These are phyloP conservation scores for Neodidymelliopsis sp. DNA, from an alignment of 2,329 filamentous ascomycete genomes.

Conservation along the genomic window DNA sequence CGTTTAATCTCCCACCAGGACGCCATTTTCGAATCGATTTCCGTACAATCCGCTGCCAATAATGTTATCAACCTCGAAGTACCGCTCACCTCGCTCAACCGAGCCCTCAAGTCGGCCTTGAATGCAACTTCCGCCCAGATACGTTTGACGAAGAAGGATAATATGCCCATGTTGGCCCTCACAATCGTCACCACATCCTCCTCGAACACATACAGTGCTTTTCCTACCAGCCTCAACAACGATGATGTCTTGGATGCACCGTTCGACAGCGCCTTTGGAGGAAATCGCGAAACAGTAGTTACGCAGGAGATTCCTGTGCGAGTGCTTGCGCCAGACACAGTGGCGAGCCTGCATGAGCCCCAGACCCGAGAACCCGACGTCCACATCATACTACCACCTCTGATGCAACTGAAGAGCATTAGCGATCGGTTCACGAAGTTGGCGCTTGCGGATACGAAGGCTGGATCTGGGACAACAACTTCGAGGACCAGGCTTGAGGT, in stretches of 20 bases:
- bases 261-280: constrained; percentile 45
- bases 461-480: constrained; percentile 45
- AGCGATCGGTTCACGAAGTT: constrained; percentile 95
- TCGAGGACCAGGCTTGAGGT: constrained; percentile 73
- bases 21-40: constrained; percentile 88
- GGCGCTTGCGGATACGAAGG: constrained; percentile 51
- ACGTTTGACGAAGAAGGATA: constrained; percentile 91
- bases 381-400: constrained; percentile 85
- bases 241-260: constrained; percentile 37
- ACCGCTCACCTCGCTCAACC: constrained; percentile 83
- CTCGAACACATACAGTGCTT: constrained; percentile 55
- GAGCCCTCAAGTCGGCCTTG: constrained; percentile 88
- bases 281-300: constrained; percentile 86
- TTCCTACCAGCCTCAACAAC: constrained; percentile 35
- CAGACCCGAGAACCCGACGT: constrained; percentile 90
- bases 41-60: constrained; percentile 82
- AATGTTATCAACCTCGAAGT: constrained; percentile 98
- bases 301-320: constrained; percentile 97
- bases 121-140: constrained; percentile 83
- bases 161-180: constrained; percentile 83
- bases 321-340: constrained; percentile 80
- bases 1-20: constrained; percentile 62
- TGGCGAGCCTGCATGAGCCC: constrained; percentile 95
- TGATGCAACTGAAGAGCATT: constrained; percentile 90
- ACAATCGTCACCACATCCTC: constrained; percentile 81